Percentiles rank a stretch among this genome's conserved stretches.
Conservation (phyloP, 169 alveolate genomes). For the Eimeria acervulina region DNA sequence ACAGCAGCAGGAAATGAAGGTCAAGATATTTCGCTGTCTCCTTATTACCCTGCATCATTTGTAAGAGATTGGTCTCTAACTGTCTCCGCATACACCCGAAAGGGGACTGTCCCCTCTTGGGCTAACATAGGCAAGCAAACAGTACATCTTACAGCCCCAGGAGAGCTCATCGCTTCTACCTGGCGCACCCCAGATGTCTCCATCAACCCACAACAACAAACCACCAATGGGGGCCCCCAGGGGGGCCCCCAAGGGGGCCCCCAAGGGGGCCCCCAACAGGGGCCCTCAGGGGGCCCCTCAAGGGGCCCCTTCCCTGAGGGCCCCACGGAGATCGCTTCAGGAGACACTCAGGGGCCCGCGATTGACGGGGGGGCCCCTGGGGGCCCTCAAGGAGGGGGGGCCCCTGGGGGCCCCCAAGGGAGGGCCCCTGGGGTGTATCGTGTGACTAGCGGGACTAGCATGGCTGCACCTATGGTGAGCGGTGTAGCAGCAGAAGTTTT, state of each 20-base stretch:
- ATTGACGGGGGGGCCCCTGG: too few relatives aligned
- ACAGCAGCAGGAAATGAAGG: constrained; percentile 84
- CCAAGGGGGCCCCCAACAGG: too few relatives aligned
- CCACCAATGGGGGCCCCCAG: not conserved
- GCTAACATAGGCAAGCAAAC: constrained; percentile 85
- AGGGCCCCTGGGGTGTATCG: constrained; percentile 64
- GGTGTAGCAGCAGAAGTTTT: constrained; percentile 78
- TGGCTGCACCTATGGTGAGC: constrained; percentile 89
- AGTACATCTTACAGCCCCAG: constrained; percentile 90
- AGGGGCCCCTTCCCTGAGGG: constrained; percentile 1
- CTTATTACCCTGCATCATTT: constrained; percentile 76
- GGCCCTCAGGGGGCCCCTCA: constrained; percentile 7
- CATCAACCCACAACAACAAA: not conserved
- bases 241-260: too few relatives aligned
- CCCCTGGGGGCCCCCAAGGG: too few relatives aligned
- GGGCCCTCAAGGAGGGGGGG: too few relatives aligned
- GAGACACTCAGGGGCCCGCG: too few relatives aligned
- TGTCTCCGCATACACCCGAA: constrained; percentile 49
- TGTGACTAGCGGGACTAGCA: constrained; percentile 86
- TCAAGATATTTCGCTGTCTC: constrained; percentile 62
- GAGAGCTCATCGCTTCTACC: constrained; percentile 86
- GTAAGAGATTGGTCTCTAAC: constrained; percentile 80
- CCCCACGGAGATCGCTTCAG: too few relatives aligned
- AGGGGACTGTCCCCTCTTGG: constrained; percentile 80
- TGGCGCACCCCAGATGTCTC: constrained; percentile 11